Evolutionary conservation across 805 yeast genomes (phyloP), one percentile per base, ranked within the genome.

Genomic region (Candida stauntonica): DNA sequence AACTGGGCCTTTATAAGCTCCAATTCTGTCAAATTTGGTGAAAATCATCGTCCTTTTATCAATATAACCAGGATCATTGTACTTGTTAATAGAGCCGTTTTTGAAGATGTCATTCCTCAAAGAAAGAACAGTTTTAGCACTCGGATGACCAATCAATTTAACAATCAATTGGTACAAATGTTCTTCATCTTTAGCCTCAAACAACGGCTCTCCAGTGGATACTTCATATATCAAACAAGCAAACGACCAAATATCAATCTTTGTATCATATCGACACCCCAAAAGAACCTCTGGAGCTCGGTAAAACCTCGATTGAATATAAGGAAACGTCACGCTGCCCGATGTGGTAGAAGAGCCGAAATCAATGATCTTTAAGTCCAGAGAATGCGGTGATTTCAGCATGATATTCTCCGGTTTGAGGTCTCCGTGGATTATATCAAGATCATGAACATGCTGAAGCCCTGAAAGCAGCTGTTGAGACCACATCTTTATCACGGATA

Each of bases 191-290:
- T 84, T 72, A 3, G 95, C 95, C 11, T 93, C 89, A 57, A 86
- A 86, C 42, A 86, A 65, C 1, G 95, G 94, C 46, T 80, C 76
- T 13, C 96, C 95, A 1, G 87, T 81, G 51, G 82, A 79, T 87
- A 86, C 80, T 57, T 86, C 96, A 17, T 89, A 93, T 56, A 87
- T 71, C 42, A 86, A 81, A 51, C 93, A 81, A 8, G 91, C 94
- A 6, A 91, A 86, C 9, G 95, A 85, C 96, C 96, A 86, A 60
- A 87, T 81, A 60, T 86, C 96, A 46, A 86, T 87, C 17, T 89
- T 81, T 0, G 95, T 86, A 12, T 84, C 54, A 66, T 82, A 83
- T 24, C 77, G 63, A 9, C 83, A 73, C 1, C 91, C 93, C 3
- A 84, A 39, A 9, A 80, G 62, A 5, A 84, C 81, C 53, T 84